Percentiles rank a stretch among this genome's conserved stretches.
Conservation (phyloP, 345 rosid genomes). For the Linum lewisii region DNA sequence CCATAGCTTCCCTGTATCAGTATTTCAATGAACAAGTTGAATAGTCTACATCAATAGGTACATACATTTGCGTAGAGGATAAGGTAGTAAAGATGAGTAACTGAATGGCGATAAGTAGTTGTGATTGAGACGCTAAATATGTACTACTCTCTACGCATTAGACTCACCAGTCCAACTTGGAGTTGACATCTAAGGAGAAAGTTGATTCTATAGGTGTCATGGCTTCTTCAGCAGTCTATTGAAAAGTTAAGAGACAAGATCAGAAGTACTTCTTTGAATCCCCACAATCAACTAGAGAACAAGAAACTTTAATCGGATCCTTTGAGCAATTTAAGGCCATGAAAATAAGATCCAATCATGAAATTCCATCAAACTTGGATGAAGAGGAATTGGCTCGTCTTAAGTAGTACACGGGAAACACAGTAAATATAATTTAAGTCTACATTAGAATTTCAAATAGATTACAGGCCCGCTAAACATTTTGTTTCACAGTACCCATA, state of each 20-base stretch:
- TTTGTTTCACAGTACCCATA: too few relatives aligned
- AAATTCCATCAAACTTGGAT: background rate
- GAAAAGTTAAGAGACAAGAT: conserved; percentile 12
- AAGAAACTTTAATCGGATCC: background rate
- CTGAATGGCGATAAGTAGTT: background rate
- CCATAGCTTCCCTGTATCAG: conserved; percentile 77
- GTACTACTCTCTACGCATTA: too few relatives aligned
- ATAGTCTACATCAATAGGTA: background rate
- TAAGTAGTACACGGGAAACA: background rate
- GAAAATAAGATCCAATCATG: background rate
- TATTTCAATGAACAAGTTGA: conserved; percentile 4
- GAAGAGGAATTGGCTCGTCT: background rate
- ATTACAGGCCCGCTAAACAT: too few relatives aligned
- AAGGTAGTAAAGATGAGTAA: background rate
- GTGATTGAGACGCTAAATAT: conserved; percentile 7
- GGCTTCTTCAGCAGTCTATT: conserved; percentile 97
- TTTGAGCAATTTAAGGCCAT: background rate
- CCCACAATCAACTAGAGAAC: background rate
- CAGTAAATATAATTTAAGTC: background rate
- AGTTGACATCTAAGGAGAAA: conserved; percentile 89
- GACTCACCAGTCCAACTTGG: conserved; percentile 90
- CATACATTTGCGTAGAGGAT: background rate
- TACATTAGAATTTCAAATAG: background rate
- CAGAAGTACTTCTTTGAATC: background rate
- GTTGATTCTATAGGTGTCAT: conserved; percentile 99